Evolutionary conservation across 441 rosid species (phyloP), one percentile per base, ranked within the genome.

Genomic region (Eruca vesicaria): DNA sequence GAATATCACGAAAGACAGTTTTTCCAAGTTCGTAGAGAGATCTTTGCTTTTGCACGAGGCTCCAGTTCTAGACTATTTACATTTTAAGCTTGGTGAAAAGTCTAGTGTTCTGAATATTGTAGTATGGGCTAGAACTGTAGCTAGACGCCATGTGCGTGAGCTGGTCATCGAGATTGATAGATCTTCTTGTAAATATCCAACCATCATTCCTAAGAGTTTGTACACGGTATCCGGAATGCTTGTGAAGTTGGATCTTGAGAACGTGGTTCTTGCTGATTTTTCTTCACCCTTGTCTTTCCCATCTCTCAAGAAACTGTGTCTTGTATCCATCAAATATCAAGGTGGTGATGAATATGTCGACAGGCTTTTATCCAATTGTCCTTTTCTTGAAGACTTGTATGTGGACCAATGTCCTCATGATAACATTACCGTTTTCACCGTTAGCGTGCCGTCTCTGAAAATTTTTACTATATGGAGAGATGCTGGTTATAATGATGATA

Each of bases 11-110:
- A 7, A 52, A 19, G 19, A 14, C 19, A 67, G 2, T 6, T 67
- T 67, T 53, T 50, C 45, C 2, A 31, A 10, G 36, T 72, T 72
- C 52, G 62, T 72, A 6, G 10, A 72, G 28, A 72, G 35, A 5
- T 48, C 62, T 7, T 33, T 72, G 41, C 3, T 63, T 5, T 9
- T 52, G 36, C 76, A 63, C 32, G 28, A 72, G 26, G 76, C 69
- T 20, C 63, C 55, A 2, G 45, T 29, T 5, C 1, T 72, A 33
- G 18, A 72, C 3, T 33, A 1, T 50, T 21, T 72, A 48, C 18
- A 9, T 14, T 28, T 72, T 61, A 72, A 61, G 6, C 52, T 60
- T 32, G 23, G 66, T 72, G 1, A 7, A 6, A 62, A 3, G 1
- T 19, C 23, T 45, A 59, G 16, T 60, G 9, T 0, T 48, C 15